Conservation (phyloP, 2,329 filamentous ascomycete species). For the Ascochyta fabae region DNA sequence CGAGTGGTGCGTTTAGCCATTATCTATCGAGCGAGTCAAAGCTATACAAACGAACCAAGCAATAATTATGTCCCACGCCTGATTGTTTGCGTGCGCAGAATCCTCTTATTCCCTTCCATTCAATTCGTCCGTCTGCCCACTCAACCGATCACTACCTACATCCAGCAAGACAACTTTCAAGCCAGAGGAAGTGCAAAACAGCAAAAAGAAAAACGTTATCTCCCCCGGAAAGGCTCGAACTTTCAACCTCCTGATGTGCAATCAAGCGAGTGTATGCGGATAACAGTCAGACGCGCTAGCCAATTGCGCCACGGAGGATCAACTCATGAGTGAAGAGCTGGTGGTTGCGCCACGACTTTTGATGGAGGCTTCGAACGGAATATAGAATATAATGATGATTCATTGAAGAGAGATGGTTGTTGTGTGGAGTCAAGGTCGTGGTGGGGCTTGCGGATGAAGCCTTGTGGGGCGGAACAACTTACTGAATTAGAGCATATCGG, state of each 20-base stretch:
- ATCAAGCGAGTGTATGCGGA: slow-evolving; percentile 17
- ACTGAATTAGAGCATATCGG: too few relatives aligned
- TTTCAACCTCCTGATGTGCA: slow-evolving; percentile 25
- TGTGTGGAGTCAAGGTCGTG: not conserved
- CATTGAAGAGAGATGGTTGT: fast-evolving
- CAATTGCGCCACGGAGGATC: slow-evolving; percentile 50
- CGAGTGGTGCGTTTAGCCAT: not conserved
- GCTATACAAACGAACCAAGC: too few relatives aligned
- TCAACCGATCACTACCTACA: too few relatives aligned
- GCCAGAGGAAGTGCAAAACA: not conserved
- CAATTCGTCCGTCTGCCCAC: too few relatives aligned
- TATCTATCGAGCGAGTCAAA: too few relatives aligned
- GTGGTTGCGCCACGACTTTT: slow-evolving; percentile 1
- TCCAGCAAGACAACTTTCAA: not conserved
- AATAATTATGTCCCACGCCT: too few relatives aligned
- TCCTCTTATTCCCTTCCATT: too few relatives aligned
- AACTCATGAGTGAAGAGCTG: slow-evolving; percentile 1
- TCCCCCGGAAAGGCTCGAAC: slow-evolving; percentile 25
- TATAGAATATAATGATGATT: not conserved
- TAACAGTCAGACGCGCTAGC: slow-evolving; percentile 66
- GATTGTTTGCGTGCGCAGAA: not conserved
- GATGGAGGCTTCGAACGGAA: not conserved
- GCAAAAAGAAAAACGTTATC: slow-evolving; percentile 6
- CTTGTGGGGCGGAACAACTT: too few relatives aligned
- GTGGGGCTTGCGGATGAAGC: too few relatives aligned